These are phyloP conservation scores for Trichophyton verrucosum DNA, from an alignment of 2,329 filamentous ascomycete genomes.

Conservation along the genomic window DNA sequence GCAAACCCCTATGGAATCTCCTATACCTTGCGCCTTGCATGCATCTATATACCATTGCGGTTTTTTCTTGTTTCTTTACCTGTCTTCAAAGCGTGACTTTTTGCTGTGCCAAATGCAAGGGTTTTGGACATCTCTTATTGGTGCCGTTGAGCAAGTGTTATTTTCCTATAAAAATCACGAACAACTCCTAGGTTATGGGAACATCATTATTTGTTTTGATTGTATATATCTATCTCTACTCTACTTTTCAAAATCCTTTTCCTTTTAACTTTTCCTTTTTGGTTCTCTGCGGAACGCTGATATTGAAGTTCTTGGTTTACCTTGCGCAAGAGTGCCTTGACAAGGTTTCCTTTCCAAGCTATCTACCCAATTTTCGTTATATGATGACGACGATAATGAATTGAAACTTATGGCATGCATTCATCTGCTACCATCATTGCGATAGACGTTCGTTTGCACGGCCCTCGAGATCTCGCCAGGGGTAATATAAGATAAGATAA, in stretches of 20 bases:
- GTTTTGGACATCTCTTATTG: neutral
- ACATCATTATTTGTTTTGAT: neutral
- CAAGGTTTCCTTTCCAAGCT: neutral
- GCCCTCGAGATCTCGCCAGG: neutral
- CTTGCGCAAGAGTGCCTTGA: neutral
- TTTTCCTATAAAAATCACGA: neutral
- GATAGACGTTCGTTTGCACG: too few species aligned
- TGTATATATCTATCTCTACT: slow-evolving; percentile 14
- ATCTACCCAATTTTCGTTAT: neutral
- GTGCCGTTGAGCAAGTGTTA: neutral
- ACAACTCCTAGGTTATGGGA: neutral
- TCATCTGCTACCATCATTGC: neutral
- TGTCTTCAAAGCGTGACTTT: neutral
- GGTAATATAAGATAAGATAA: neutral
- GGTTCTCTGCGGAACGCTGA: neutral
- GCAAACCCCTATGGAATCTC: neutral
- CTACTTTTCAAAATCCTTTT: slow-evolving; percentile 10
- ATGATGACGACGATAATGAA: neutral
- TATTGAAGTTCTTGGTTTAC: neutral
- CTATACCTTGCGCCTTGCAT: neutral
- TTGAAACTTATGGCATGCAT: neutral
- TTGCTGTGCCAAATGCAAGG: neutral
- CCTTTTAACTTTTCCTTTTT: slow-evolving; percentile 5
- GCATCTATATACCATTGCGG: slow-evolving; percentile 1
- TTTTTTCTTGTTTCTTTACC: neutral